phyloP scores from a whole-genome alignment of 768 basidiomycete species.

The Termitomyces sp. region DNA sequence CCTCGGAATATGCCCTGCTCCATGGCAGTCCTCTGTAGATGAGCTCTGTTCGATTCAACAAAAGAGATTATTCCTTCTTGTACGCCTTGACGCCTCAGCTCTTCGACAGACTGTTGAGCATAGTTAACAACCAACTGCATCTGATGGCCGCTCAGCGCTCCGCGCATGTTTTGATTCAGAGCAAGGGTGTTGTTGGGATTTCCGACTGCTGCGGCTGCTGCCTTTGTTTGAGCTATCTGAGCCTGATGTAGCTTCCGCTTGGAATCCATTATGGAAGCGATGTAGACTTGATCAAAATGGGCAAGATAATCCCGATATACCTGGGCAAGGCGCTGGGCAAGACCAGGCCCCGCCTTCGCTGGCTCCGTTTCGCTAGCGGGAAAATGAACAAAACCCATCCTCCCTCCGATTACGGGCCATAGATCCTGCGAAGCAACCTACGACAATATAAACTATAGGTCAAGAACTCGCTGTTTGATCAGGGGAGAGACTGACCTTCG shows the following conservation, averaged over 20 bases:
- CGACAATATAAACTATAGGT: neutral
- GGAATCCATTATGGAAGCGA: conserved; percentile 32
- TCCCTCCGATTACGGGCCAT: conserved; percentile 66
- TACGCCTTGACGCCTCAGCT: conserved; percentile 48
- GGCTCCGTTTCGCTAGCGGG: conserved; percentile 57
- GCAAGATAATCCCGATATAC: conserved; percentile 56
- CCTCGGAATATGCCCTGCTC: conserved; percentile 33
- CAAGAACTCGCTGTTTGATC: neutral
- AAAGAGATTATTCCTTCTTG: conserved; percentile 45
- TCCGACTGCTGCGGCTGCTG: conserved; percentile 2
- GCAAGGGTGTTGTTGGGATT: neutral
- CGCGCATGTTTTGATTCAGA: conserved; percentile 4
- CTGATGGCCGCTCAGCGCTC: conserved; percentile 24
- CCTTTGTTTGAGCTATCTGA: conserved; percentile 4
- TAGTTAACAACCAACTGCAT: conserved; percentile 42
- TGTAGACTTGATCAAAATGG: conserved; percentile 52
- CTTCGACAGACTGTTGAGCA: conserved; percentile 36
- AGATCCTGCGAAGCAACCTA: conserved; percentile 50
- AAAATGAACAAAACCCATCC: conserved; percentile 60
- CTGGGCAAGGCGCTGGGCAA: conserved; percentile 53
- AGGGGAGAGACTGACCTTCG: conserved; percentile 29
- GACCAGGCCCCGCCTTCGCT: conserved; percentile 52
- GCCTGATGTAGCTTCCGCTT: conserved; percentile 19
- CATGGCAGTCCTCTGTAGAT: conserved; percentile 32
- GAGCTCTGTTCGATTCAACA: conserved; percentile 51